Evolutionary conservation across 352 stramenopile genomes (phyloP), one percentile per base, ranked within the genome.

Genomic region (Blastocystis sp.): DNA sequence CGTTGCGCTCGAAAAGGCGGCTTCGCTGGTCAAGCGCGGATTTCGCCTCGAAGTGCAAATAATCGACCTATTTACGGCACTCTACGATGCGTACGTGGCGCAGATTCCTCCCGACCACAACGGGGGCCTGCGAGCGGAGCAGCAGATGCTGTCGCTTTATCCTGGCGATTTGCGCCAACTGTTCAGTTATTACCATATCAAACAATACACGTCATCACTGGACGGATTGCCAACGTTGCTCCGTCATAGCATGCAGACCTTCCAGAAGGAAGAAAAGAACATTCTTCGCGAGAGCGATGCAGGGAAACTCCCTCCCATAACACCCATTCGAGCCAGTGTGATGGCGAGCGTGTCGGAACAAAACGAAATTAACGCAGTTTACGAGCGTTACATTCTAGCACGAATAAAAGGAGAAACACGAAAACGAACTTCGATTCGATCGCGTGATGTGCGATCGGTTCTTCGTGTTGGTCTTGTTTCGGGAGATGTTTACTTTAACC

Each of bases 141-240:
- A 81, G 53, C 69, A 81, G 46, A 29, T 81, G 18, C 21, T 81
- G 4, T 29, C 69, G n/a, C 24, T 81, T 4, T 81, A 65, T 61
- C 69, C 69, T 24, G 14, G 16, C n/a, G 29, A 81, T 51, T 27
- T 81, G 4, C 27, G 27, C 9, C 69, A 81, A 40, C 44, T 81
- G 1, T 81, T 81, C 53, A 81, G 44, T 27, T 81, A 81, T 42
- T 81, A 64, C 24, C 69, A 81, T 48, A 64, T 81, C 16, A 81
- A 81, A 51, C 46, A 81, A 29, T 81, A 81, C 46, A 63, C 63
- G 7, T 81, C 69, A 16, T 63, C 69, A 21, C 51, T 81, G 69
- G 36, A 81, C 21, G 44, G 69, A 29, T 34, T 81, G 29, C 24
- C 63, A 21, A 40, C 69, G 21, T 51, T 81, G 32, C 61, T 63